These are phyloP conservation scores for Posidonia australis DNA, from an alignment of 106 monocot genomes.

Conservation along the genomic window DNA sequence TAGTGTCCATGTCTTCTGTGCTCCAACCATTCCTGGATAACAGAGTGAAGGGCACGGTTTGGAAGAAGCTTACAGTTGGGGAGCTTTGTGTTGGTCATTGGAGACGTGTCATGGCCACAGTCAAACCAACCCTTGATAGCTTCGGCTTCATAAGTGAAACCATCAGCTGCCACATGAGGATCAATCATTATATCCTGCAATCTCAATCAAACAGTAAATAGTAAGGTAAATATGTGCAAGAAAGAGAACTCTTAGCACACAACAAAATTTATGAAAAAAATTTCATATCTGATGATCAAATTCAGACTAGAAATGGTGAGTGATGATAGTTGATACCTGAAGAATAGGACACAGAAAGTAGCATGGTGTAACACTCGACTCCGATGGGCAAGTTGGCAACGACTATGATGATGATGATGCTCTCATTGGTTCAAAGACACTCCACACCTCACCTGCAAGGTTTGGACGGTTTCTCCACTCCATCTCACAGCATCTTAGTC, in stretches of 20 bases:
- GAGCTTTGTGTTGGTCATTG: slow-evolving; percentile 70
- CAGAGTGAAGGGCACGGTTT: slow-evolving; percentile 47
- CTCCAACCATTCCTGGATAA: slow-evolving; percentile 53
- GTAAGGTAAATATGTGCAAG: too few species aligned
- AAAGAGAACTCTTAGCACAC: not conserved
- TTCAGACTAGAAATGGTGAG: not conserved
- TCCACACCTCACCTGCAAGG: slow-evolving; percentile 23
- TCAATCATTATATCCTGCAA: slow-evolving; percentile 74
- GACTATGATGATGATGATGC: not conserved
- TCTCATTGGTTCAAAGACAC: slow-evolving; percentile 9
- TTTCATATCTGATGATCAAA: not conserved
- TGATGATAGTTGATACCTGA: slow-evolving; percentile 4
- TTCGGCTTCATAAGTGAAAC: slow-evolving; percentile 64
- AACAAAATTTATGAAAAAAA: not conserved
- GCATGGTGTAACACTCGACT: not conserved
- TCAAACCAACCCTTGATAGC: slow-evolving; percentile 53
- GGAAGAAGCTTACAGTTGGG: slow-evolving; percentile 34
- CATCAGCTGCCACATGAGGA: slow-evolving; percentile 73
- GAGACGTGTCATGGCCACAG: slow-evolving; percentile 53
- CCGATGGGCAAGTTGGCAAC: too few species aligned
- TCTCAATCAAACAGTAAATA: not conserved
- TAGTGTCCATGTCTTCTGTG: too few species aligned
- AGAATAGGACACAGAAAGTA: slow-evolving; percentile 14
- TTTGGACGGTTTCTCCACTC: slow-evolving; percentile 8
- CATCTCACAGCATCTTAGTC: slow-evolving; percentile 22